phyloP scores from a whole-genome alignment of 768 basidiomycete genomes.

The Russula abietina region DNA sequence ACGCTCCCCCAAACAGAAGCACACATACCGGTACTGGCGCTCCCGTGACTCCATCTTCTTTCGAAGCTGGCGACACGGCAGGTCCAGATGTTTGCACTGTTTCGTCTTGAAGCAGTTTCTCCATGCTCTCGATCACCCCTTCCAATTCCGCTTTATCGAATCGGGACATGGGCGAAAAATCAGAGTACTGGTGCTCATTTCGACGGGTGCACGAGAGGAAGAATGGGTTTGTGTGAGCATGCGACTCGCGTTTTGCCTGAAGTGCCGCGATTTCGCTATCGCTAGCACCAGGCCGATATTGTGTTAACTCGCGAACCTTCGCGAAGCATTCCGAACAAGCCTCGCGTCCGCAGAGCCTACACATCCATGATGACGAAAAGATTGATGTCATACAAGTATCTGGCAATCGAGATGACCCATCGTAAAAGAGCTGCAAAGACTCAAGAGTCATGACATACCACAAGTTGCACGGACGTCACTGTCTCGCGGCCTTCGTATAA shows the following conservation, averaged over 20 bases:
- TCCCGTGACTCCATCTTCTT: not conserved
- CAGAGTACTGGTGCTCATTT: conserved; percentile 58
- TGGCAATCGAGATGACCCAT: conserved; percentile 32
- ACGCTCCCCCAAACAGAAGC: too few species aligned
- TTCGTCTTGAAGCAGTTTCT: conserved; percentile 39
- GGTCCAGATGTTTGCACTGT: conserved; percentile 3
- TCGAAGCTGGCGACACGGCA: not conserved
- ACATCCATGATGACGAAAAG: conserved; percentile 87
- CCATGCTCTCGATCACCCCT: conserved; percentile 65
- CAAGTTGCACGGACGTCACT: conserved; percentile 81
- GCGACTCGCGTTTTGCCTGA: conserved; percentile 50
- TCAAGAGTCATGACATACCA: conserved; percentile 43
- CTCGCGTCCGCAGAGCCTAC: conserved; percentile 84
- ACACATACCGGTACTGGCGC: conserved; percentile 1
- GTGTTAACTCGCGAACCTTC: conserved; percentile 59
- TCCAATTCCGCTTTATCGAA: conserved; percentile 62
- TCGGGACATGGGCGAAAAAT: conserved; percentile 77
- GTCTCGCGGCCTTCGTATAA: conserved; percentile 71
- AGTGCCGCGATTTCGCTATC: conserved; percentile 45
- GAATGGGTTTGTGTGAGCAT: conserved; percentile 61
- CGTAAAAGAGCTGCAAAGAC: conserved; percentile 4
- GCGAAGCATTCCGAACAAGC: conserved; percentile 80
- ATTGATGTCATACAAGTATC: conserved; percentile 94
- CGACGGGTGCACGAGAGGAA: conserved; percentile 67
- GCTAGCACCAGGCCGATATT: conserved; percentile 43